These are phyloP conservation scores for Melastoma malabathricum DNA, from an alignment of 345 rosid genomes.

Conservation along the genomic window DNA sequence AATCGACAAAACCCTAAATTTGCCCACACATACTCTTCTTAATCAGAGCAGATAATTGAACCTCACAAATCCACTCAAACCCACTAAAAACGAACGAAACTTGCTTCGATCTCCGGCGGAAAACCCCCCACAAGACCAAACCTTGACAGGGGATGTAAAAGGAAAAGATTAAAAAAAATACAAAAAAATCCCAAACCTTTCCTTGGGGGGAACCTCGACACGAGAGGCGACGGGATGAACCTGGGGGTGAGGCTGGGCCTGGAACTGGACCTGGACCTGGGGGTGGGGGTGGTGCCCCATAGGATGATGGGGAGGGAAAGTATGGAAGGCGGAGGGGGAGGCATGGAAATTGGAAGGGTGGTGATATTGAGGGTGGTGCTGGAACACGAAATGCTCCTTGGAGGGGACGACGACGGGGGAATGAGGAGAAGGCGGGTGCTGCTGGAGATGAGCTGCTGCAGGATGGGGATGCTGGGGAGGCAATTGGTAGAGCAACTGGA, in stretches of 20 bases:
- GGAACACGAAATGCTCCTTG: conserved; percentile 13
- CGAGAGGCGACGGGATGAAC: conserved; percentile 4
- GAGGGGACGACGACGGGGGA: not conserved
- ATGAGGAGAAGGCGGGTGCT: conserved; percentile 1
- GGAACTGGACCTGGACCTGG: not conserved
- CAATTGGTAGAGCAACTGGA: conserved; percentile 15
- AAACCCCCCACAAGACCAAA: not conserved
- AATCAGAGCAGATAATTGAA: no score
- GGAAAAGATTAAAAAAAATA: not conserved
- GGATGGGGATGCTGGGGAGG: conserved; percentile 3
- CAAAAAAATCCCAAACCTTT: conserved; percentile 1
- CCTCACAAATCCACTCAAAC: no score
- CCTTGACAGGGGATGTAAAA: not conserved
- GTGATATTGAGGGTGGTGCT: conserved; percentile 4
- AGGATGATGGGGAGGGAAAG: conserved; percentile 4
- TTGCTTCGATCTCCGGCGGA: not conserved
- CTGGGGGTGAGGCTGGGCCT: conserved; percentile 1
- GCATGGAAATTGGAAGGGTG: conserved; percentile 12
- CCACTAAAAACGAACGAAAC: no score
- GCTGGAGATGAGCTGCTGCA: not conserved
- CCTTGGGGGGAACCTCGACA: conserved; percentile 6
- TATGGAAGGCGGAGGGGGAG: conserved; percentile 12
- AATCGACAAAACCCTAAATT: not conserved
- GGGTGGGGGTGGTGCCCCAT: conserved; percentile 1
- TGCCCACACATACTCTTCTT: no score